Conservation (phyloP, 2,329 filamentous ascomycete genomes). For the Trichothecium roseum region DNA sequence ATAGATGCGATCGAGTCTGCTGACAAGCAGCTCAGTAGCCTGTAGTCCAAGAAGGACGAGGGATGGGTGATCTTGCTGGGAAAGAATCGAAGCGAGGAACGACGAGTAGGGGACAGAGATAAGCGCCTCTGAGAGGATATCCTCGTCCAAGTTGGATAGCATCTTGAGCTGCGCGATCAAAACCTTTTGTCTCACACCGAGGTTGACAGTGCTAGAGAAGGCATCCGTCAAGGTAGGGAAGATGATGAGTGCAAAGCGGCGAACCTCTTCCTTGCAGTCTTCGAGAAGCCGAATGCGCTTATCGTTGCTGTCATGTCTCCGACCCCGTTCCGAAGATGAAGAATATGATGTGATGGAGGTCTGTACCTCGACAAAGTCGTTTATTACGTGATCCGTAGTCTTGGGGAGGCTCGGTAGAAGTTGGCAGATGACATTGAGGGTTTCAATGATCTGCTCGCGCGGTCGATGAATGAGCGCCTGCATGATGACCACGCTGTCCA, state of each 20-base stretch:
- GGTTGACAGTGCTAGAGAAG: slow-evolving; percentile 94
- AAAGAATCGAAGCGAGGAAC: slow-evolving; percentile 87
- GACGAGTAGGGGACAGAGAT: slow-evolving; percentile 89
- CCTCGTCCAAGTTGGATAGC: slow-evolving; percentile 84
- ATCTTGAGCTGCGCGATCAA: slow-evolving; percentile 95
- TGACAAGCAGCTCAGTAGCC: slow-evolving; percentile 78
- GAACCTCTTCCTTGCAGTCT: slow-evolving; percentile 76
- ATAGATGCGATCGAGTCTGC: slow-evolving; percentile 77
- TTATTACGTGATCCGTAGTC: slow-evolving; percentile 28
- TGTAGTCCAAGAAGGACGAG: slow-evolving; percentile 81
- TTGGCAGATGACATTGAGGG: slow-evolving; percentile 94
- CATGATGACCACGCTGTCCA: slow-evolving; percentile 97
- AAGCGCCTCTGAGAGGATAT: slow-evolving; percentile 76
- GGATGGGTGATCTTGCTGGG: slow-evolving; percentile 84
- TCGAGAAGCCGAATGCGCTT: slow-evolving; percentile 74
- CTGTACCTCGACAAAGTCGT: background rate
- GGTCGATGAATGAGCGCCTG: slow-evolving; percentile 93
- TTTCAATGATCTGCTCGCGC: slow-evolving; percentile 92
- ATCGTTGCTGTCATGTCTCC: slow-evolving; percentile 39
- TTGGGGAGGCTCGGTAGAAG: slow-evolving; percentile 67
- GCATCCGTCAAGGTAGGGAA: slow-evolving; percentile 93
- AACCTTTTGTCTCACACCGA: slow-evolving; percentile 90
- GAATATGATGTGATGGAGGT: slow-evolving; percentile 29
- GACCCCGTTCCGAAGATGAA: background rate
- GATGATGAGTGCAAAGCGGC: slow-evolving; percentile 84